A percentile compares a stretch with the other conserved stretches of the same genome.
Conservation (phyloP, 2,329 filamentous ascomycete genomes). For the Penicillium sp. region DNA sequence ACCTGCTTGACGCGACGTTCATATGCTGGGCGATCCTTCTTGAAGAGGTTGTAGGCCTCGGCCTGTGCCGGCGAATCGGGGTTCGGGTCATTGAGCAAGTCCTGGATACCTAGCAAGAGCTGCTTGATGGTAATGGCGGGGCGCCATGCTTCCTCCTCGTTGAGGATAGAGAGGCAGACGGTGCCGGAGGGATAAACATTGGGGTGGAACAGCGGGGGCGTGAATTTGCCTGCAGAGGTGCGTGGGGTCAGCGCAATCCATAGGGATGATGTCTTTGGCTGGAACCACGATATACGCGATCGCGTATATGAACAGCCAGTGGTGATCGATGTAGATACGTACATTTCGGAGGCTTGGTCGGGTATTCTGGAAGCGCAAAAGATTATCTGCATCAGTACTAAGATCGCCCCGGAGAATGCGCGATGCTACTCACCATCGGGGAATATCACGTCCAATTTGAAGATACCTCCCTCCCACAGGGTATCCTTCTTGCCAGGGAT, state of each 20-base stretch:
- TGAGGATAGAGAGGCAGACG: conserved; percentile 93
- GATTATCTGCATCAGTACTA: conserved; percentile 12
- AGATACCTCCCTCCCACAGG: conserved; percentile 94
- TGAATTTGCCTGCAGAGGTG: conserved; percentile 75
- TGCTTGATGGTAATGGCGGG: conserved; percentile 98
- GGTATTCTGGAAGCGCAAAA: conserved; percentile 68
- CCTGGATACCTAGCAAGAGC: conserved; percentile 93
- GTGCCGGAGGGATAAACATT: conserved; percentile 99
- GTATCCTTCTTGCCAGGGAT: conserved; percentile 96
- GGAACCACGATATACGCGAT: background rate
- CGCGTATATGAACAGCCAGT: background rate
- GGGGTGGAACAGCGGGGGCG: conserved; percentile 92
- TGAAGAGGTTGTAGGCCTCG: conserved; percentile 95
- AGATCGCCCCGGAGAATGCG: conserved; percentile 10
- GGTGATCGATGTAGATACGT: conserved; percentile 41
- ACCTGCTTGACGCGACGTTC: conserved; percentile 83
- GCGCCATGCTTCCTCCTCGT: conserved; percentile 98
- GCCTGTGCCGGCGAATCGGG: conserved; percentile 95
- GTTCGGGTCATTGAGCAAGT: conserved; percentile 92
- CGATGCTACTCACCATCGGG: conserved; percentile 70
- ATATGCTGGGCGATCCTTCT: conserved; percentile 83
- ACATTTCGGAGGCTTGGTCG: conserved; percentile 99
- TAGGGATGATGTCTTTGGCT: background rate
- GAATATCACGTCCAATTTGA: conserved; percentile 90
- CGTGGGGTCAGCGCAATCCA: conserved; percentile 1